These are phyloP conservation scores for Tillandsia leiboldiana DNA, from an alignment of 176 grass and related monocot genomes.

Conservation along the genomic window DNA sequence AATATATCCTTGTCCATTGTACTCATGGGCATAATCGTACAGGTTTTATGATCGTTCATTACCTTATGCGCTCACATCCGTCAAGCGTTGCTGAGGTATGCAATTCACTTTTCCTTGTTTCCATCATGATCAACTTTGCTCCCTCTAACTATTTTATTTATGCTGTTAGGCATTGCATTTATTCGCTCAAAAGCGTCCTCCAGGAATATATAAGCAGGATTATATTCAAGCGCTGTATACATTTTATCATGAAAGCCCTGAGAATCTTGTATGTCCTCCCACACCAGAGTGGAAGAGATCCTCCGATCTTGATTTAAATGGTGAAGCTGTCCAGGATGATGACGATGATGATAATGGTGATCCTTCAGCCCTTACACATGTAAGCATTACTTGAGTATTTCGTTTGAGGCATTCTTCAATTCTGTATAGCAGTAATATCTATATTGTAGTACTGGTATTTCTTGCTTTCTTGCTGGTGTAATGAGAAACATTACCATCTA, in stretches of 20 bases:
- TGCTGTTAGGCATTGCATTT: constrained; percentile 44
- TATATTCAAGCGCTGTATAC: constrained; percentile 80
- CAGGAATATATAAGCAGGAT: constrained; percentile 97
- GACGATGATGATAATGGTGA: constrained; percentile 57
- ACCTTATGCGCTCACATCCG: constrained; percentile 68
- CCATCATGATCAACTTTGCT: neutral
- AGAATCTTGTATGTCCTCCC: constrained; percentile 63
- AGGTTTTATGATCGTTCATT: constrained; percentile 99
- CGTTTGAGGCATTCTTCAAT: neutral
- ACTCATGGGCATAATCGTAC: constrained; percentile 99
- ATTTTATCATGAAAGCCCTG: constrained; percentile 95
- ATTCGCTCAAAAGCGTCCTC: constrained; percentile 74
- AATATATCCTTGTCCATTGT: constrained; percentile 95
- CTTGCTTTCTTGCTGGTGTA: neutral
- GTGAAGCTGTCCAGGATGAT: constrained; percentile 86
- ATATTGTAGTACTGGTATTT: neutral
- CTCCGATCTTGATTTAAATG: constrained; percentile 91
- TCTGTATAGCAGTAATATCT: neutral
- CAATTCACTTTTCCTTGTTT: neutral
- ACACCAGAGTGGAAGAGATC: constrained; percentile 94
- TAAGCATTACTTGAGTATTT: constrained; percentile 29
- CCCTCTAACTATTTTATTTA: neutral
- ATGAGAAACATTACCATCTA: too few species aligned
- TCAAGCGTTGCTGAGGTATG: constrained; percentile 63
- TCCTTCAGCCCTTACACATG: constrained; percentile 28